Evolutionary conservation across 2,329 filamentous ascomycete species (phyloP).

Genomic region (Acrodontium crateriforme): DNA sequence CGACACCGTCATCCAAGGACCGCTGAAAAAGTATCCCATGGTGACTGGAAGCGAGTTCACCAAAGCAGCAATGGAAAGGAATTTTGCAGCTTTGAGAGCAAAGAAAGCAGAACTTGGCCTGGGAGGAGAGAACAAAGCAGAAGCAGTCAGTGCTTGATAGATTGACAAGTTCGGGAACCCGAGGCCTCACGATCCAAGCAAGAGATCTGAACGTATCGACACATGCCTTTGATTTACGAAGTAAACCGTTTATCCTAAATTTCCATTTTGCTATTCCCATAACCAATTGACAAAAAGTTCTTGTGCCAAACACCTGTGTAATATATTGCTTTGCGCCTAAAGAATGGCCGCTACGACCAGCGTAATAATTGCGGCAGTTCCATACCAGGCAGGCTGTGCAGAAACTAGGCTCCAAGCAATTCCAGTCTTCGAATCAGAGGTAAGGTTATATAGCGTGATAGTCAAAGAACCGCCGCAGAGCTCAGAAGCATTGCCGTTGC

Average conservation of each 20-base stretch:
- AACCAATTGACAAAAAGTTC: too few species aligned
- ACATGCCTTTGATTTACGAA: too few species aligned
- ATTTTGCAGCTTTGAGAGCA: constrained; percentile 39
- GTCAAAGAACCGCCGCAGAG: constrained; percentile 41
- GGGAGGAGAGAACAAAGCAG: too few species aligned
- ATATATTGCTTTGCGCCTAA: too few species aligned
- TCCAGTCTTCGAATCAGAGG: constrained; percentile 8
- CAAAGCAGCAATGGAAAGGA: constrained; percentile 40
- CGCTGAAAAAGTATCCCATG: background rate
- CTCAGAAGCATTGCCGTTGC: constrained; percentile 38
- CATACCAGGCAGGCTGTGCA: constrained; percentile 8
- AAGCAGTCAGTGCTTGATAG: too few species aligned
- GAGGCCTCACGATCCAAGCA: too few species aligned
- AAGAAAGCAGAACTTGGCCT: constrained; percentile 29
- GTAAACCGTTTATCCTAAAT: too few species aligned
- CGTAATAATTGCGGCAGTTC: constrained; percentile 7
- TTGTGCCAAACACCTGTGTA: too few species aligned
- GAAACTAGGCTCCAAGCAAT: constrained; percentile 7
- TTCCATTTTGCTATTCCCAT: too few species aligned
- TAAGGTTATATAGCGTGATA: constrained; percentile 19
- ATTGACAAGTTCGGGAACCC: too few species aligned
- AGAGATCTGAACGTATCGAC: too few species aligned
- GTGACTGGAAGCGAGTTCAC: constrained; percentile 49
- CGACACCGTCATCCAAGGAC: constrained; percentile 27
- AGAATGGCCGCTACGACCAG: constrained; percentile 3